Percentiles rank a stretch among this genome's conserved stretches.
Evolutionary conservation across 352 stramenopile species (phyloP).

Genomic region (Globisporangium echinulatum): DNA sequence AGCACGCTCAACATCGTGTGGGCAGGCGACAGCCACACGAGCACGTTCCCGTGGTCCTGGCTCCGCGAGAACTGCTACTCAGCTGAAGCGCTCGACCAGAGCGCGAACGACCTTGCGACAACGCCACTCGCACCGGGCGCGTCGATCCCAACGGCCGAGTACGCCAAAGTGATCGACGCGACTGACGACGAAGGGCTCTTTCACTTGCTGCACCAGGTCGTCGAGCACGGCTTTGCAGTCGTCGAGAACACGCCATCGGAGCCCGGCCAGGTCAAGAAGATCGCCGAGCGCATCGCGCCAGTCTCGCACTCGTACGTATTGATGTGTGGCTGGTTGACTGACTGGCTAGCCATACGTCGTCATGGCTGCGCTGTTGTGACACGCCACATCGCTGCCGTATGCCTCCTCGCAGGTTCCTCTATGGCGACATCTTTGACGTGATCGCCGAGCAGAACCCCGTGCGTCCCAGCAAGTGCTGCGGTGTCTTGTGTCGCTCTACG

Average conservation of each 20-base stretch:
- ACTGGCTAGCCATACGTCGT: too few relatives aligned
- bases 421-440: constrained; percentile 84
- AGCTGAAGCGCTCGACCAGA: constrained; percentile 36
- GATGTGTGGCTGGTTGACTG: too few relatives aligned
- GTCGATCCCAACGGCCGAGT: constrained; percentile 50
- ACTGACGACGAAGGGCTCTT: constrained; percentile 59
- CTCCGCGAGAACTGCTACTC: constrained; percentile 80
- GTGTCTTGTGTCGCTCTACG: too few relatives aligned
- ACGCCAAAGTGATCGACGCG: constrained; percentile 50
- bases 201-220: constrained; percentile 57
- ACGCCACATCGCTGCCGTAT: background rate
- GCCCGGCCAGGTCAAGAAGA: constrained; percentile 48
- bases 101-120: constrained; percentile 38
- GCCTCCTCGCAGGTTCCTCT: constrained; percentile 48
- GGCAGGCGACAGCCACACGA: constrained; percentile 55
- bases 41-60: constrained; percentile 60
- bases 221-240: constrained; percentile 64
- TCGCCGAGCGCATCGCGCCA: constrained; percentile 73
- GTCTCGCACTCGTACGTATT: constrained; percentile 69
- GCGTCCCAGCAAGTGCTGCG: background rate
- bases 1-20: constrained; percentile 67
- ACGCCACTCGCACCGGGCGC: constrained; percentile 36
- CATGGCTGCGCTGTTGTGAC: too few relatives aligned
- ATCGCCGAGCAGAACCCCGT: constrained; percentile 76
- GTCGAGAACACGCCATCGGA: constrained; percentile 67